These are phyloP conservation scores for Guillardia theta DNA, from an alignment of 78 protist genomes.

Conservation along the genomic window DNA sequence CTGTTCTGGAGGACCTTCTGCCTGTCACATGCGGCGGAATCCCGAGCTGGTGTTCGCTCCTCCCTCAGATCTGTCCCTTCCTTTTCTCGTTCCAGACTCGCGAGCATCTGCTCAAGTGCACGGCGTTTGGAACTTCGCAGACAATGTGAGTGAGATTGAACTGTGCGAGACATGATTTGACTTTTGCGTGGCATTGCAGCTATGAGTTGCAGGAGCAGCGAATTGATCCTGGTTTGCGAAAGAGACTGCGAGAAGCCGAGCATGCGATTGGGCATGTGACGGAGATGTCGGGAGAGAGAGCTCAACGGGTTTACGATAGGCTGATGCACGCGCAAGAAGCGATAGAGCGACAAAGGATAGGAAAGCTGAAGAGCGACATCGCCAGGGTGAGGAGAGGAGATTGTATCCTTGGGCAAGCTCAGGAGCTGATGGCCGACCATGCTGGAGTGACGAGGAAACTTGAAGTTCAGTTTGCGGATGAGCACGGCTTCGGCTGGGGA, in stretches of 20 bases:
- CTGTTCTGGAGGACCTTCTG: neutral
- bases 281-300: constrained; percentile 3
- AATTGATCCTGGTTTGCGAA: neutral
- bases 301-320: constrained; percentile 12
- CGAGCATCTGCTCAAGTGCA: neutral
- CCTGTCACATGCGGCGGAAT: neutral
- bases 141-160: neutral
- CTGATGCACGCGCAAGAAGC: constrained; percentile 8
- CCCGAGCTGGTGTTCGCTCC: neutral
- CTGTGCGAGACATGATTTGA: neutral
- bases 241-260: neutral
- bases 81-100: neutral
- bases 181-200: neutral
- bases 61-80: neutral
- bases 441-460: neutral
- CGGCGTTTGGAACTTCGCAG: neutral
- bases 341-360: neutral
- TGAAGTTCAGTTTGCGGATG: neutral
- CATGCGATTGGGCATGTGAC: neutral
- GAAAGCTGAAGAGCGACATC: neutral
- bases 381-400: neutral
- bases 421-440: neutral
- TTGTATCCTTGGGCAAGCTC: neutral
- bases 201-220: neutral
- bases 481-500: constrained; percentile 23